Base-by-base conservation (phyloP, 75 land plant species). In the Gnetum montanum region DNA sequence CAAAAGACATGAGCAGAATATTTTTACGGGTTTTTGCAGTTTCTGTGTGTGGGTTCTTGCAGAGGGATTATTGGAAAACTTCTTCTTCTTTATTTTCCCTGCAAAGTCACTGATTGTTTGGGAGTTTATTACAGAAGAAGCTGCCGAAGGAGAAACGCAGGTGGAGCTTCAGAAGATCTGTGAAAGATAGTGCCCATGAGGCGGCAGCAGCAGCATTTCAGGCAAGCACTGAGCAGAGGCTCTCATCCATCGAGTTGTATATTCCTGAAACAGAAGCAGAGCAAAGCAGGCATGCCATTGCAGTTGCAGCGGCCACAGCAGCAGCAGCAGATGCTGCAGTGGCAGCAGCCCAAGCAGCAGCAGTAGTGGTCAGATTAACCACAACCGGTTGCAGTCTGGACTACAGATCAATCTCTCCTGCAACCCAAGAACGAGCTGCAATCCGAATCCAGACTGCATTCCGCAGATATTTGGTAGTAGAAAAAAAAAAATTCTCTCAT, bases 101-200 rank as follows among this genome's bases (percentile, higher is more conserved):
- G 18, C 18, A 33, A 50, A 49, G 12, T 16, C 30, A 49, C 19
- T 25, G n/a, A 29, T 1, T 19, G 22, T 31, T 0, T 8, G 19
- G 10, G 29, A 8, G 2, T 53, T 3, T 31, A 15, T 33, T 29
- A 30, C 40, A 59, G 28, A 66, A 55, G n/a, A 57, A 66, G 34
- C 52, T 66, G 8, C 78, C 83, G 1, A 88, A 81, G 67, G 94
- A 88, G 66, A 88, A 85, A 49, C 44, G 67, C 23, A 60, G 89
- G 62, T 85, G 94, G 90, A 83, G 93, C 60, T 88, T 88, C 54
- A 47, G 92, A 34, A 67, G 88, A 52, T 79, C 88, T 25, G 53
- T 36, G 31, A 72, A 65, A 59, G 77, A 70, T 3, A 18, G 16
- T 44, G 60, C 31, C 62, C 22, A 65, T 18, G 11, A 46, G 6